A percentile compares a stretch with the other conserved stretches of the same genome.
phyloP scores from a whole-genome alignment of 2,329 filamentous ascomycete species.

The Neopestalotiopsis rosae region DNA sequence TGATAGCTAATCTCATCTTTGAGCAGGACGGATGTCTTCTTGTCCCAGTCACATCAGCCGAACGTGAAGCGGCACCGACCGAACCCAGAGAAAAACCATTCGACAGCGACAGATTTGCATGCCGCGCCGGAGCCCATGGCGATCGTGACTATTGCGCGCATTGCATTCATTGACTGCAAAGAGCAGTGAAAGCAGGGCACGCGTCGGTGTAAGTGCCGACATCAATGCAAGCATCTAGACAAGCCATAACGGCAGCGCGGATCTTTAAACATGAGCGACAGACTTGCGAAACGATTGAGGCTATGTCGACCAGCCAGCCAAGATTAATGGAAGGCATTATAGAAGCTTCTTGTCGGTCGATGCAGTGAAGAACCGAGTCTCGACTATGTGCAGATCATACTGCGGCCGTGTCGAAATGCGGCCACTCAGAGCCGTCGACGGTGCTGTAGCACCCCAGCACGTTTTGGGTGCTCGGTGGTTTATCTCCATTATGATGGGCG shows the following conservation, averaged over 20 bases:
- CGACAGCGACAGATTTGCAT: neutral
- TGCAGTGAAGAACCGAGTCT: neutral
- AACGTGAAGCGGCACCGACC: too few species aligned
- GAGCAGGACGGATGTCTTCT: too few species aligned
- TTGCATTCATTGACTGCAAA: neutral
- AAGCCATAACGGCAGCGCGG: neutral
- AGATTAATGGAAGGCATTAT: conserved; percentile 9
- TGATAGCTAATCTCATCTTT: too few species aligned
- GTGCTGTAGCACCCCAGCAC: neutral
- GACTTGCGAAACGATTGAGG: neutral
- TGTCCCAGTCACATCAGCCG: too few species aligned
- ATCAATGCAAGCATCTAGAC: neutral
- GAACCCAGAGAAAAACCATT: neutral
- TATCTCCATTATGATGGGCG: conserved; percentile 3
- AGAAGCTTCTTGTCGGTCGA: neutral
- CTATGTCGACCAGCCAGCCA: neutral
- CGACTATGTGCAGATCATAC: conserved; percentile 15
- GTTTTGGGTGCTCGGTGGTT: conserved; percentile 16
- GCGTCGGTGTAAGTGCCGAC: neutral
- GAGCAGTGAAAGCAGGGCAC: neutral
- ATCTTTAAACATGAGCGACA: neutral
- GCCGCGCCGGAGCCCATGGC: neutral
- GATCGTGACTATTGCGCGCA: neutral
- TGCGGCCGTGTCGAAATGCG: conserved; percentile 8
- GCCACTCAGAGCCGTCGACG: neutral